Evolutionary conservation across 768 basidiomycete genomes (phyloP), one percentile per base, ranked within the genome.

Genomic region (Phaffia australis): DNA sequence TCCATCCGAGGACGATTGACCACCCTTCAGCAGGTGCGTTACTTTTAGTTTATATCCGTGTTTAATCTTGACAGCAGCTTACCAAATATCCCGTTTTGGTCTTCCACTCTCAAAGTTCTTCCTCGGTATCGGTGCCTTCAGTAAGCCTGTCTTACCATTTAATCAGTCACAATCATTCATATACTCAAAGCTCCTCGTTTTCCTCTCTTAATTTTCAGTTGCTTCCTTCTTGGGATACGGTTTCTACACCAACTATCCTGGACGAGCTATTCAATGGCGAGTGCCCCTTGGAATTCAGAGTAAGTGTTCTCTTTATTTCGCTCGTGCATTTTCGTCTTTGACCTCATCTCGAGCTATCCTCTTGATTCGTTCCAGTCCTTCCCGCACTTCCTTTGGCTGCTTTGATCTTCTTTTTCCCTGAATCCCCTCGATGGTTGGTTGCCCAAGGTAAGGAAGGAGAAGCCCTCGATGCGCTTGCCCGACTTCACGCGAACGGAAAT

Each of bases 1-100:
- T 80, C 79, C 74, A 82, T 82, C 52, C 77, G 81, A n/a, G 82
- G 82, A 14, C 77, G 81, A 21, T 75, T 82, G 49, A 82, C 81
- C 2, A 82, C 81, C 4, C 74, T 83, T 42, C 81, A 82, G 72
- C 81, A 81, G 27, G 30, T 57, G 30, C 30, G 30, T 1, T 16
- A 42, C 49, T 15, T n/a, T n/a, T 50, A 15, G 15, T 50, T 50
- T 50, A n/a, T n/a, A 50, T 50, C 49, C 49, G 46, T 9, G 54
- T 56, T 6, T 30, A 21, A 27, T 30, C 19, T 27, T 56, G 54
- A n/a, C 15, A n/a, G n/a, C n/a, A n/a, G n/a, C n/a, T n/a, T n/a
- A n/a, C n/a, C n/a, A n/a, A n/a, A n/a, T n/a, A n/a, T n/a, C n/a
- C n/a, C n/a, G n/a, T n/a, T n/a, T n/a, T n/a, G n/a, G n/a, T n/a